Percentiles rank a stretch among this genome's conserved stretches.
Conservation (phyloP, 2,329 filamentous ascomycete genomes). For the Pseudogymnoascus sp. region DNA sequence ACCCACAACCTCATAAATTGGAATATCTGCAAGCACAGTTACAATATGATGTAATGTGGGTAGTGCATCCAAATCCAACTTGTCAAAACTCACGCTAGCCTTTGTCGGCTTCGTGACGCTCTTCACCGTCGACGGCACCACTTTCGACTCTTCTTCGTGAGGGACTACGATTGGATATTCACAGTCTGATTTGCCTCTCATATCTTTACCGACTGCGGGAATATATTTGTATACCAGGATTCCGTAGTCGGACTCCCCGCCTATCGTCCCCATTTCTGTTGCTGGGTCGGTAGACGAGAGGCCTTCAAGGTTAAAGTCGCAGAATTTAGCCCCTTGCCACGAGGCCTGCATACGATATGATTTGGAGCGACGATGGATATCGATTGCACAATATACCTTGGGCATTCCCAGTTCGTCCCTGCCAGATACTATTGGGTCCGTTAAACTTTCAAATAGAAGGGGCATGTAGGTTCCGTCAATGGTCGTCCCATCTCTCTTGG, state of each 20-base stretch:
- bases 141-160: slow-evolving; percentile 21
- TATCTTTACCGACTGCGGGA: slow-evolving; percentile 40
- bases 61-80: slow-evolving; percentile 44
- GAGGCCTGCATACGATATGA: slow-evolving; percentile 34
- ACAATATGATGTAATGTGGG: slow-evolving; percentile 56
- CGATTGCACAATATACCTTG: slow-evolving; percentile 41
- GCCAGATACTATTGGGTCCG: slow-evolving; percentile 52
- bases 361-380: slow-evolving; percentile 47
- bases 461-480: slow-evolving; percentile 45
- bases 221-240: slow-evolving; percentile 52
- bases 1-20: slow-evolving; percentile 47
- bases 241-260: slow-evolving; percentile 30
- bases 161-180: slow-evolving; percentile 39
- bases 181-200: slow-evolving; percentile 43
- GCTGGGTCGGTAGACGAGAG: slow-evolving; percentile 24
- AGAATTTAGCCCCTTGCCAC: slow-evolving; percentile 39
- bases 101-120: slow-evolving; percentile 18
- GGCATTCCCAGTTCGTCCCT: slow-evolving; percentile 51
- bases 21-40: slow-evolving; percentile 44
- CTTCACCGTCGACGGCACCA: slow-evolving; percentile 13
- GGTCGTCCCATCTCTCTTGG: slow-evolving; percentile 39
- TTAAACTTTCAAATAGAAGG: slow-evolving; percentile 50
- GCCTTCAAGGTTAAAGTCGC: slow-evolving; percentile 31
- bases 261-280: slow-evolving; percentile 26
- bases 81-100: slow-evolving; percentile 41